Conservation (phyloP, 202 grass and related monocot species). For the Setaria italica region DNA sequence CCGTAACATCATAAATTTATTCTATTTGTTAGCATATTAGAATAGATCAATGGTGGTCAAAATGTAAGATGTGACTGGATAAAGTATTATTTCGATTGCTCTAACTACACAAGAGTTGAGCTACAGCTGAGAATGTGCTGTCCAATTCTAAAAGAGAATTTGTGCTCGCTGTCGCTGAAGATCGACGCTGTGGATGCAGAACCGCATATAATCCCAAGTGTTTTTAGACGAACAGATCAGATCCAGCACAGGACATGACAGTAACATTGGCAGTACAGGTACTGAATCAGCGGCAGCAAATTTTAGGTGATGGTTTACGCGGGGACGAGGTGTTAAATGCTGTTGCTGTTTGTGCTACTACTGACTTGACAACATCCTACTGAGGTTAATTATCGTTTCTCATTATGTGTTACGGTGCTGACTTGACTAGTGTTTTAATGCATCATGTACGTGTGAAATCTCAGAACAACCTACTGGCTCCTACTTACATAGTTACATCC, state of each 20-base stretch:
- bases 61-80: not conserved
- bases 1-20: not conserved
- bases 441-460: not conserved
- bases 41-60: not conserved
- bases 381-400: not conserved
- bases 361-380: not conserved
- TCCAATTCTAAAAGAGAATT: too few relatives aligned
- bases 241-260: not conserved
- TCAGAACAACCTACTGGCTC: not conserved
- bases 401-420: not conserved
- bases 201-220: not conserved
- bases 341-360: not conserved
- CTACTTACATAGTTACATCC: not conserved
- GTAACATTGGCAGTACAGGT: not conserved
- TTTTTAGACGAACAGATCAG: not conserved
- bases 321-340: not conserved
- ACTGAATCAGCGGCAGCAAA: not conserved
- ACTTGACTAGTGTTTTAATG: not conserved
- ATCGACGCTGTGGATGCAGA: not conserved
- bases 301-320: not conserved
- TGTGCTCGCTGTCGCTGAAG: too few relatives aligned
- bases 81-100: too few relatives aligned
- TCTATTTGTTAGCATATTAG: not conserved
- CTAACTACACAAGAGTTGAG: not conserved
- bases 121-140: too few relatives aligned